Evolutionary conservation across 129 eudicot genomes (phyloP), one percentile per base, ranked within the genome.

Genomic region (Dittrichia graveolens): DNA sequence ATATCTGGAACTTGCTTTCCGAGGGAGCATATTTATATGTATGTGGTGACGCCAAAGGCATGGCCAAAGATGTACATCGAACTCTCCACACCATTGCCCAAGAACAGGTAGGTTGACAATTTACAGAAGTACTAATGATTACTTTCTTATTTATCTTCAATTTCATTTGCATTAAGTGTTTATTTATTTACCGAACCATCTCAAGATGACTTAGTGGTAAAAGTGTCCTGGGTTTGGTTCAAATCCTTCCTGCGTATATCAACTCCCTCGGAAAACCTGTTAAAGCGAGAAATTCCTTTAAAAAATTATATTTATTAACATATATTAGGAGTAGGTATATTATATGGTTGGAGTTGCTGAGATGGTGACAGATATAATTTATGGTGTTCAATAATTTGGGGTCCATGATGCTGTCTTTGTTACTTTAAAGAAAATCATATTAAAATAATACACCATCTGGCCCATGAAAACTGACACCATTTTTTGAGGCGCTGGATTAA

Each of bases 31-130:
- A 95, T 74, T 47, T 95, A 8, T 95, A 95, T 59, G 99, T 95
- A 18, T 95, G 97, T 58, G 99, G 99, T 76, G 99, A 95, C 76
- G 99, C 99, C 80, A 95, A 95, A 85, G 97, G 99, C 86, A 95
- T 95, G 99, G 99, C 99, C 72, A 84, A 76, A 65, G 99, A 95
- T 80, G 99, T 95, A 54, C 99, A 95, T 81, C 83, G 99, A 65
- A 85, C 89, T 14, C 96, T 95, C 57, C 99, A 95, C 82, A 90
- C 96, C 14, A 88, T 95, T 67, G 92, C 79, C n/a, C 96, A 90
- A 83, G 99, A 95, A 78, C 99, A 95, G 97, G 99, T 89, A 84
- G 58, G 72, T 46, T 38, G 16, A 49, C 44, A 44, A 41, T 55
- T 53, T 57, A 67, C 44, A 38, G 41, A 15, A 3, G 31, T 50